phyloP scores from a whole-genome alignment of 2,329 filamentous ascomycete genomes.

The Colletotrichum sidae region DNA sequence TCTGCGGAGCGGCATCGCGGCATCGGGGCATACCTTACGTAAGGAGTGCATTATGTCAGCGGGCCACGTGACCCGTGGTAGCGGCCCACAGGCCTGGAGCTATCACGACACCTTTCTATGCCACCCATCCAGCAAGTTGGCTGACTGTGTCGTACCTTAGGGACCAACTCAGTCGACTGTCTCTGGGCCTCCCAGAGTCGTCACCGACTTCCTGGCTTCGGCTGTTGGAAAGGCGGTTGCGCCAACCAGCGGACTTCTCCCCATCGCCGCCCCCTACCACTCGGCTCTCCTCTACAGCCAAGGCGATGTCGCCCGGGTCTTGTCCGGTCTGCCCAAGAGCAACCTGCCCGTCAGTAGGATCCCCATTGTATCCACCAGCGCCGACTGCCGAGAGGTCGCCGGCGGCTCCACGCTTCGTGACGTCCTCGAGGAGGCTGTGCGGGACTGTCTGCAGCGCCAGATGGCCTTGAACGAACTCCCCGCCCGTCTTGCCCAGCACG shows the following conservation, averaged over 20 bases:
- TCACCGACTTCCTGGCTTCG: conserved; percentile 60
- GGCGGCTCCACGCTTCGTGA: conserved; percentile 55
- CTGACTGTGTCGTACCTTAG: not conserved
- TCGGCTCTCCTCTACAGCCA: conserved; percentile 62
- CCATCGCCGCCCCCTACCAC: conserved; percentile 69
- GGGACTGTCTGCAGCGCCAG: conserved; percentile 10
- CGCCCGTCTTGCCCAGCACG: not conserved
- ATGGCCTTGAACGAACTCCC: conserved; percentile 10
- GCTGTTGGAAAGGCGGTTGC: conserved; percentile 52
- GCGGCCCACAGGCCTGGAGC: too few relatives aligned
- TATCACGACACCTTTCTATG: too few relatives aligned
- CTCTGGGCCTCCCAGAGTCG: conserved; percentile 66
- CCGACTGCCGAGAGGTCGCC: conserved; percentile 52
- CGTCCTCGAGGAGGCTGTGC: conserved; percentile 60
- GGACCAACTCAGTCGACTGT: conserved; percentile 13
- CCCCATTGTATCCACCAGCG: conserved; percentile 59
- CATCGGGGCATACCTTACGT: too few relatives aligned
- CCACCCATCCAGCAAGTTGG: too few relatives aligned
- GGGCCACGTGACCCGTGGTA: too few relatives aligned
- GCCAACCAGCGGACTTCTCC: conserved; percentile 58
- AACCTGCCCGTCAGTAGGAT: conserved; percentile 61
- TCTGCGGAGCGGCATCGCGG: too few relatives aligned
- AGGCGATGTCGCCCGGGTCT: conserved; percentile 54
- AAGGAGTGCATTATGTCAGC: too few relatives aligned
- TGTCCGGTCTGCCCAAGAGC: conserved; percentile 53